These are phyloP conservation scores for Histomonas meleagridis DNA, from an alignment of 208 protist species.

Conservation along the genomic window DNA sequence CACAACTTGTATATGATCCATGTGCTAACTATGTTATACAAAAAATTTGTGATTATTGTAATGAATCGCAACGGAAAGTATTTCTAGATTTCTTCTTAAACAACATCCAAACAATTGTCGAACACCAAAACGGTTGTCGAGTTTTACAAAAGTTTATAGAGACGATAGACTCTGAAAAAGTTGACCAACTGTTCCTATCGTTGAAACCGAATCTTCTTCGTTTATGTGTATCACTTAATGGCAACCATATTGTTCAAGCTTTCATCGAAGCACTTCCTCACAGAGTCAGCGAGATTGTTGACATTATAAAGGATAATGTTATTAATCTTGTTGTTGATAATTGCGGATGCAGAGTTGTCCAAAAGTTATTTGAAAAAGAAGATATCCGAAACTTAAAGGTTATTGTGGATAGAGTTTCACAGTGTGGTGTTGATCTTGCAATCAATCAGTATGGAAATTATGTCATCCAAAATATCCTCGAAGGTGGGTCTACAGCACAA, in stretches of 20 bases:
- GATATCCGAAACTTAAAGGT: background rate
- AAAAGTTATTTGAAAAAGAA: background rate
- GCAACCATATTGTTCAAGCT: background rate
- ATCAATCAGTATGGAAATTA: conserved; percentile 44
- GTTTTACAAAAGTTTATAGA: conserved; percentile 11
- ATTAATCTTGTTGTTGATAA: background rate
- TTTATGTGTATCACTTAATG: background rate
- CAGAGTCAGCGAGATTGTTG: background rate
- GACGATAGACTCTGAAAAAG: background rate
- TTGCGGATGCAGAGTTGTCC: conserved; percentile 32
- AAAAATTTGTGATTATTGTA: background rate
- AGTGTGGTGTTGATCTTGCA: conserved; percentile 15
- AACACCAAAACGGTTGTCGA: background rate
- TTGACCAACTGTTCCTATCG: background rate
- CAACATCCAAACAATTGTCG: background rate
- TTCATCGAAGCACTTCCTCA: background rate
- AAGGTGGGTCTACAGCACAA: background rate
- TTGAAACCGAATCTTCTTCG: background rate
- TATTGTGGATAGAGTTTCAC: background rate
- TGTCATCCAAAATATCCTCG: conserved; percentile 40
- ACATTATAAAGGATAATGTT: background rate
- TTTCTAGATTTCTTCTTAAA: background rate
- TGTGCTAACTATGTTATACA: background rate
- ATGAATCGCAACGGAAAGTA: background rate
- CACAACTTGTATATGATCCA: background rate